phyloP scores from a whole-genome alignment of 2,329 filamentous ascomycete species.

The Fusarium mangiferae region DNA sequence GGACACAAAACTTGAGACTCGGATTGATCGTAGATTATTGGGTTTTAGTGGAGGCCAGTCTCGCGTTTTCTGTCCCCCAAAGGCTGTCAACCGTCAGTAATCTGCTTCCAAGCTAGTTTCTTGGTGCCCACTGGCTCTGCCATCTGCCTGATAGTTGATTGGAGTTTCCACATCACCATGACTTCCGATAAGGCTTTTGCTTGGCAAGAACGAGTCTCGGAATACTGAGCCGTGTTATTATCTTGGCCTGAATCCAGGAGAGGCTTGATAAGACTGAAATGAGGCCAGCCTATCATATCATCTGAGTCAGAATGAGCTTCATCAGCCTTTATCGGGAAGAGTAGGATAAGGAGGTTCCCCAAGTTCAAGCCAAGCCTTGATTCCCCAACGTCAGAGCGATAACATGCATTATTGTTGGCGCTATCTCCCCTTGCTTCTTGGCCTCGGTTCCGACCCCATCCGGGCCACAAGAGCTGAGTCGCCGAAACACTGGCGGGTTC shows the following conservation, averaged over 20 bases:
- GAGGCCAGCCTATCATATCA: too few relatives aligned
- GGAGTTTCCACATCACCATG: background rate
- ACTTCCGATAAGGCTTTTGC: fast-evolving
- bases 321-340: background rate
- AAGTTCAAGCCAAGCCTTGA: background rate
- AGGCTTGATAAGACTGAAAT: background rate
- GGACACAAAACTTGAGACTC: background rate
- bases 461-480: background rate
- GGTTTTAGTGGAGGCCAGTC: fast-evolving
- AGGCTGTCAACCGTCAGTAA: background rate
- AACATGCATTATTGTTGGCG: background rate
- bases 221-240: background rate
- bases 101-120: background rate
- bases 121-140: fast-evolving
- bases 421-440: background rate
- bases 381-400: background rate
- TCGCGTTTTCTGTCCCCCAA: background rate
- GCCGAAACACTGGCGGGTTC: background rate
- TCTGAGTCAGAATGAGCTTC: background rate
- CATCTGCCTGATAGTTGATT: too few relatives aligned
- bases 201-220: background rate
- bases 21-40: background rate
- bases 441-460: background rate
- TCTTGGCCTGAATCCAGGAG: background rate
- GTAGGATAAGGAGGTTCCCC: background rate